phyloP scores from a whole-genome alignment of 1,139 yeast genomes.

The Hemisphaericaspora subhashii region DNA sequence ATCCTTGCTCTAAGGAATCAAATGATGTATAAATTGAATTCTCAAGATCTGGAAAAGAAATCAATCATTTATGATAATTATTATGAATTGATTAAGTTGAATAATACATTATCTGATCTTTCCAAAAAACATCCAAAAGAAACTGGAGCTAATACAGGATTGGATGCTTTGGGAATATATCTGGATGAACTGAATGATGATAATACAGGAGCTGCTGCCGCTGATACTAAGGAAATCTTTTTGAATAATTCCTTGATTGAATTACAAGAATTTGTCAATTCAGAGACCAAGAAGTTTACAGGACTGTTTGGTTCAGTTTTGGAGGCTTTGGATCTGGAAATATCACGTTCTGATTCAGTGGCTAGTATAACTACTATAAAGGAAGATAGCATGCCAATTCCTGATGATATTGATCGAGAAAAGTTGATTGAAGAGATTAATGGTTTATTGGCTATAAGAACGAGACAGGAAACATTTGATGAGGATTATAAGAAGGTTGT shows the following conservation, averaged over 20 bases:
- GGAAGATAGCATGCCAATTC: conserved; percentile 12
- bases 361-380: conserved; percentile 25
- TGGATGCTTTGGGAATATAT: conserved; percentile 11
- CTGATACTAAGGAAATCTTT: conserved; percentile 19
- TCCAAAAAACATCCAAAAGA: conserved; percentile 15
- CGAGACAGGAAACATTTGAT: conserved; percentile 11
- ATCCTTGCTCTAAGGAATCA: conserved; percentile 37
- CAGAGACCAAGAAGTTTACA: conserved; percentile 24
- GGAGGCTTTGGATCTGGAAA: conserved; percentile 18
- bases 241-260: conserved; percentile 30
- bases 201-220: no score
- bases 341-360: conserved; percentile 19
- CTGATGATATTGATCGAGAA: conserved; percentile 17
- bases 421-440: conserved; percentile 21
- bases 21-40: conserved; percentile 31
- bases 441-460: conserved; percentile 14
- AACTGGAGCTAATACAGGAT: background rate
- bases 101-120: conserved; percentile 34
- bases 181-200: conserved; percentile 4
- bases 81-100: conserved; percentile 45
- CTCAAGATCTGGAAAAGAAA: conserved; percentile 45
- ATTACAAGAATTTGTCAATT: conserved; percentile 26
- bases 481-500: conserved; percentile 4
- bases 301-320: conserved; percentile 32
- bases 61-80: conserved; percentile 50